Conservation (phyloP, 768 basidiomycete genomes). For the Boletus subparvulus region DNA sequence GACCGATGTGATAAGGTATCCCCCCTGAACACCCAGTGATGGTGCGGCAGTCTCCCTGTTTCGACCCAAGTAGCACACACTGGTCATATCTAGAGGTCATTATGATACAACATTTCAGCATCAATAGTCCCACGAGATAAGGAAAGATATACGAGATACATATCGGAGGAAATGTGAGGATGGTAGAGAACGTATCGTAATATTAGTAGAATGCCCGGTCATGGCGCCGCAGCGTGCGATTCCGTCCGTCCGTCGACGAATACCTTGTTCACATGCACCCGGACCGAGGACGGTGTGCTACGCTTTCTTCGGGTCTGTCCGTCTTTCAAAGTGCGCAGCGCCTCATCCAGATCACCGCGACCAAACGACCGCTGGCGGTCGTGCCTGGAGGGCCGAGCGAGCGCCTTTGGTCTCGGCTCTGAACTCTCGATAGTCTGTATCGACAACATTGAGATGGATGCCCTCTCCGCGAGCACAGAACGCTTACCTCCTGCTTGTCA, state of each 20-base stretch:
- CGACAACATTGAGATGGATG: neutral
- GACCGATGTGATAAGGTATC: constrained; percentile 56
- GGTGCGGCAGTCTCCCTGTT: neutral
- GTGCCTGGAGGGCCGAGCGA: constrained; percentile 43
- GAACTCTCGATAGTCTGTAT: constrained; percentile 45
- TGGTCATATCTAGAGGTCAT: neutral
- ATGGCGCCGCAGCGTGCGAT: neutral
- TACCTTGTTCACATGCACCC: constrained; percentile 20
- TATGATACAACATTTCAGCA: neutral
- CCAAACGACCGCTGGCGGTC: constrained; percentile 56
- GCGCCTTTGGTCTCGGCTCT: constrained; percentile 26
- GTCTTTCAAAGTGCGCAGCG: constrained; percentile 75
- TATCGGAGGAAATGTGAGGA: neutral
- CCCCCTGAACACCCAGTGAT: constrained; percentile 49
- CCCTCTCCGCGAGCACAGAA: neutral
- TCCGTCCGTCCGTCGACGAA: constrained; percentile 23
- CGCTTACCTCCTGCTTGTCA: constrained; percentile 8
- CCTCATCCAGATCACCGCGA: constrained; percentile 80
- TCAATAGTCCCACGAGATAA: neutral
- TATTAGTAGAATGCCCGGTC: neutral
- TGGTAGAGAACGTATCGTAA: neutral
- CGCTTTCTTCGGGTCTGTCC: constrained; percentile 39
- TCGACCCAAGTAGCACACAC: neutral
- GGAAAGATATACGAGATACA: neutral
- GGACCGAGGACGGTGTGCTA: constrained; percentile 12